Percentiles rank a stretch among this genome's conserved stretches.
Evolutionary conservation across 306 rosid species (phyloP).

Genomic region (Cajanus cajan): DNA sequence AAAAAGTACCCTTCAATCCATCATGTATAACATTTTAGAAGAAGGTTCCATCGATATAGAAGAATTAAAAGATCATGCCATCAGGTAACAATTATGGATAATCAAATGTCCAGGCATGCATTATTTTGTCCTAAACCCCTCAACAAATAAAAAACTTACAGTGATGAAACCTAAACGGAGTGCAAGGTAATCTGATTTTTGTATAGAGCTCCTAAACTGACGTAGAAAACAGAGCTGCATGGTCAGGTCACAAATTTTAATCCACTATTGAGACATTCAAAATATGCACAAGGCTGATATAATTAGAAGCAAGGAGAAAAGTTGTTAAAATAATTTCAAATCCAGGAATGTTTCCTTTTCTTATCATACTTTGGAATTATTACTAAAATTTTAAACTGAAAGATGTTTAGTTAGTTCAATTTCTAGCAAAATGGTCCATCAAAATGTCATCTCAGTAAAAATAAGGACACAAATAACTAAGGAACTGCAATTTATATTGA

Average conservation of each 20-base stretch:
- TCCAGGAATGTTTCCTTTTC: neutral
- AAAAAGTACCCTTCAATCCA: neutral
- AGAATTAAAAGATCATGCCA: neutral
- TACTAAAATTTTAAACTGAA: neutral
- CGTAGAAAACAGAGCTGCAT: slow-evolving; percentile 93
- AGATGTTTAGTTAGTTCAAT: slow-evolving; percentile 6
- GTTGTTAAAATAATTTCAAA: neutral
- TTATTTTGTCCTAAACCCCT: neutral
- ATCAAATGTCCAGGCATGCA: neutral
- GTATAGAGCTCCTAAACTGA: slow-evolving; percentile 80
- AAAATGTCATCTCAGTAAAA: neutral
- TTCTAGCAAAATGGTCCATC: neutral
- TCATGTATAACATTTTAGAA: neutral
- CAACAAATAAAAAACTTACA: slow-evolving; percentile 43
- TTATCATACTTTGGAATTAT: neutral
- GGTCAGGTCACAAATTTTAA: slow-evolving; percentile 30
- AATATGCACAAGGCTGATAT: neutral
- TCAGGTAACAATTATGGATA: neutral
- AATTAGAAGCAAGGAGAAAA: neutral
- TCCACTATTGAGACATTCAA: neutral
- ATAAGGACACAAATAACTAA: neutral
- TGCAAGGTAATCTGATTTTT: slow-evolving; percentile 89
- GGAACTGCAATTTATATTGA: neutral
- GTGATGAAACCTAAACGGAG: slow-evolving; percentile 90
- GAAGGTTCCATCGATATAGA: neutral